Evolutionary conservation across 164 flowering plant genomes (phyloP), one percentile per base, ranked within the genome.

Genomic region (Macadamia integrifolia): DNA sequence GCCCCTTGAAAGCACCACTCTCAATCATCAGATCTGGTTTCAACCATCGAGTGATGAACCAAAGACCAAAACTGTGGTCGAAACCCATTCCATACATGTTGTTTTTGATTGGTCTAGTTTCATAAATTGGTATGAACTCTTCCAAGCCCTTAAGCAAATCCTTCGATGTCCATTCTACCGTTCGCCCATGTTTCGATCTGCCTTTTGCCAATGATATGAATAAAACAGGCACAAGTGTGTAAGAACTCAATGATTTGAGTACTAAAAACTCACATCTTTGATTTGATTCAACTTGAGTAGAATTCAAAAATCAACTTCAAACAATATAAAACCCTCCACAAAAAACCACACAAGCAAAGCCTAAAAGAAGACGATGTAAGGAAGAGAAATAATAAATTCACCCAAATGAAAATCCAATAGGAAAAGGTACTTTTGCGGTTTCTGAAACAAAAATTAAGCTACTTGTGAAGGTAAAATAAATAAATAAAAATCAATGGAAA

Each of bases 1-100:
- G 98, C 15, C 99, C 98, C 80, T 92, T 95, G 79, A 95, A 95
- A 65, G 98, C 98, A 62, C 99, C 99, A 79, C 98, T 92, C 78
- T 95, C 99, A 61, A 95, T 90, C 97, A 95, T 85, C 64, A 95
- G 64, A 52, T 90, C 94, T 35, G 98, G 99, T 77, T 92, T 86
- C 48, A 95, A 80, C 99, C 99, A 90, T 17, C 82, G 80, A 2
- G 98, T 78, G 65, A 95, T 88, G 79, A 95, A 95, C 99, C 99
- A 95, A 62, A 95, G 98, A 64, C 99, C 99, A 71, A 92, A 95
- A 83, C 99, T 95, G 76, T 95, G 99, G 75, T 95, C 99, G 57
- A 95, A 95, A 58, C 99, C 99, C 99, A 95, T 95, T 62, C 98
- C 99, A 77, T 76, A 87, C 93, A 85, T 78, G 81, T 94, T 94